Evolutionary conservation across 345 rosid species (phyloP).

Genomic region (Chamaenerion angustifolium): DNA sequence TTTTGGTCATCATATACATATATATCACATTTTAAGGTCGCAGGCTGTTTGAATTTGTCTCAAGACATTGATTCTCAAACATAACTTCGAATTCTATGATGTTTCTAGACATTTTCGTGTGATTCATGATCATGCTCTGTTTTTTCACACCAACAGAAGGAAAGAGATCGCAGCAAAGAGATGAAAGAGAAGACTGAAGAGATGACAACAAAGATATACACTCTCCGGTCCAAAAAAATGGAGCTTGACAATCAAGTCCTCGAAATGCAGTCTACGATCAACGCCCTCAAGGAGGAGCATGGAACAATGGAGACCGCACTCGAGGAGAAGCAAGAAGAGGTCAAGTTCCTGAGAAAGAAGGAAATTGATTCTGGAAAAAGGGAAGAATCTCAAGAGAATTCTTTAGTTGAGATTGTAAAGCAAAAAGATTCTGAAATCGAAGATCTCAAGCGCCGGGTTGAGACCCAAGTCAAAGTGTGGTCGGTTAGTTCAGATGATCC

Average conservation of each 20-base stretch:
- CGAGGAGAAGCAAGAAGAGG: slow-evolving; percentile 32
- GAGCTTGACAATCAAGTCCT: slow-evolving; percentile 28
- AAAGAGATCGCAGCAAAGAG: slow-evolving; percentile 25
- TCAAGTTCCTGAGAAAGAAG: slow-evolving; percentile 18
- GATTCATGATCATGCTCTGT: neutral
- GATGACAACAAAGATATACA: slow-evolving; percentile 28
- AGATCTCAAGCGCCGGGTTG: slow-evolving; percentile 28
- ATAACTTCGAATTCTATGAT: too few relatives aligned
- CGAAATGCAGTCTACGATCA: slow-evolving; percentile 37
- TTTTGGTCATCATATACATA: too few relatives aligned
- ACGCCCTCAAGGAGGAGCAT: slow-evolving; percentile 42
- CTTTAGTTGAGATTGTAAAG: slow-evolving; percentile 26
- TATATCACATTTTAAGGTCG: too few relatives aligned
- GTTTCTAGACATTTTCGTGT: too few relatives aligned
- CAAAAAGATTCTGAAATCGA: slow-evolving; percentile 38
- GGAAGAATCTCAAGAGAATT: slow-evolving; percentile 9
- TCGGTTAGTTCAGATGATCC: slow-evolving; percentile 21
- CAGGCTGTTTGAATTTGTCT: too few relatives aligned
- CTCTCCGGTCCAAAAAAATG: slow-evolving; percentile 31
- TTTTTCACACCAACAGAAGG: slow-evolving; percentile 25
- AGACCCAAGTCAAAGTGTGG: slow-evolving; percentile 11
- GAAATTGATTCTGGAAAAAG: slow-evolving; percentile 9
- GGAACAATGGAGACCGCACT: slow-evolving; percentile 27
- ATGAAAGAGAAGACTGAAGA: slow-evolving; percentile 27
- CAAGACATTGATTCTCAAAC: too few relatives aligned